Evolutionary conservation across 768 basidiomycete species (phyloP).

Genomic region (Piloderma croceum): DNA sequence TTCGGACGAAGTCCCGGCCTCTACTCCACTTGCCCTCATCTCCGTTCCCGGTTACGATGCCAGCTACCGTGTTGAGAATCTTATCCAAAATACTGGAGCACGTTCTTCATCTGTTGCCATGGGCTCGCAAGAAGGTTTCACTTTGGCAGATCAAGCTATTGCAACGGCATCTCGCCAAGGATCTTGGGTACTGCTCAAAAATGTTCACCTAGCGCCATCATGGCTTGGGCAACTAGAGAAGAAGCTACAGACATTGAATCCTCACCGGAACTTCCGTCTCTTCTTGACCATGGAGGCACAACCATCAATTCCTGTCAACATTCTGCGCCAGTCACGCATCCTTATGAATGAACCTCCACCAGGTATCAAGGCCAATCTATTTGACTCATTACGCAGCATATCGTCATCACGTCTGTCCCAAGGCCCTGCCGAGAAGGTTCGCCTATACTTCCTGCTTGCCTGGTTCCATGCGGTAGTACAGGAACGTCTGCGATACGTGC

Average conservation of each 20-base stretch:
- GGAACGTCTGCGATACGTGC: slow-evolving; percentile 93
- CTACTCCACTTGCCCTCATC: slow-evolving; percentile 82
- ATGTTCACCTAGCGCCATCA: slow-evolving; percentile 90
- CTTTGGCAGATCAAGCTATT: slow-evolving; percentile 93
- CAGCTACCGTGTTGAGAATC: slow-evolving; percentile 90
- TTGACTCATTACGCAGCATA: slow-evolving; percentile 82
- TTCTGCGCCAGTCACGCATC: slow-evolving; percentile 90
- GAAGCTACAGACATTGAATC: slow-evolving; percentile 86
- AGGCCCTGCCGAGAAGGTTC: slow-evolving; percentile 89
- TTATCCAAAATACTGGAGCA: slow-evolving; percentile 70
- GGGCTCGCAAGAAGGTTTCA: slow-evolving; percentile 98
- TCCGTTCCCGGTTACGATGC: slow-evolving; percentile 97
- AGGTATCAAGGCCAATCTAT: slow-evolving; percentile 91
- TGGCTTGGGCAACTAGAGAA: slow-evolving; percentile 98
- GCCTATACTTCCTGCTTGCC: slow-evolving; percentile 91
- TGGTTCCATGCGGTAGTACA: slow-evolving; percentile 99
- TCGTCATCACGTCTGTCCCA: slow-evolving; percentile 63
- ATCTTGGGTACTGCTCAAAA: slow-evolving; percentile 95
- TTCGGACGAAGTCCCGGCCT: slow-evolving; percentile 67
- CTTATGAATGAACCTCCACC: slow-evolving; percentile 99
- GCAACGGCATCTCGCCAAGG: slow-evolving; percentile 88
- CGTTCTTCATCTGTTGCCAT: slow-evolving; percentile 90
- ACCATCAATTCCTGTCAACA: slow-evolving; percentile 91
- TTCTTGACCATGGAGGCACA: slow-evolving; percentile 99
- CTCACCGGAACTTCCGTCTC: slow-evolving; percentile 87